A percentile compares a stretch with the other conserved stretches of the same genome.
phyloP scores from a whole-genome alignment of 768 basidiomycete species.

The Leccinum uliginosum region DNA sequence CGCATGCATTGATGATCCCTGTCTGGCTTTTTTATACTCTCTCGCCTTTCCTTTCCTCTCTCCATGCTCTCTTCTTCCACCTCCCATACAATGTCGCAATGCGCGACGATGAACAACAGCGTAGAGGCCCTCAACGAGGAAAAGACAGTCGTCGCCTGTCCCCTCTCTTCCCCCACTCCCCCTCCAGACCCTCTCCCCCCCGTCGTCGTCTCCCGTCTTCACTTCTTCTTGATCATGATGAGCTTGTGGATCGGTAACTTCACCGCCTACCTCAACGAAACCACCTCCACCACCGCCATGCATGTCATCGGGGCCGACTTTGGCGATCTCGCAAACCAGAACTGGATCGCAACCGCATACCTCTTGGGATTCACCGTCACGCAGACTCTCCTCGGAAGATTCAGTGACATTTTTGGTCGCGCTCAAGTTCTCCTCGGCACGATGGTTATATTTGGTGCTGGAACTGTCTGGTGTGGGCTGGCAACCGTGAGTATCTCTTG shows the following conservation, averaged over 20 bases:
- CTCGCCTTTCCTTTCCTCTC: neutral
- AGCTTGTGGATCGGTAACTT: conserved; percentile 34
- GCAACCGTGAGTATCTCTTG: conserved; percentile 23
- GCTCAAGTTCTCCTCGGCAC: conserved; percentile 32
- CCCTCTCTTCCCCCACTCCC: neutral
- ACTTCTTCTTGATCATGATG: conserved; percentile 32
- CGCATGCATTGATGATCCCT: conserved; percentile 16
- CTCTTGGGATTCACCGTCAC: conserved; percentile 35
- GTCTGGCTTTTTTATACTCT: conserved; percentile 15
- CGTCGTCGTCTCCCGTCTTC: conserved; percentile 25
- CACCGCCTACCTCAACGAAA: conserved; percentile 34
- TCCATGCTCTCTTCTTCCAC: conserved; percentile 18
- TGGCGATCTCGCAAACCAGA: conserved; percentile 28
- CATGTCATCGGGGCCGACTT: conserved; percentile 32
- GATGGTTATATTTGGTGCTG: conserved; percentile 32
- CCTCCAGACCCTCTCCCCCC: conserved; percentile 7
- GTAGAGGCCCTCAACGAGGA: conserved; percentile 22
- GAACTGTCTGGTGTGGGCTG: conserved; percentile 32
- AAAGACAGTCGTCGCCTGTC: conserved; percentile 14
- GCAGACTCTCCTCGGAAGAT: conserved; percentile 31
- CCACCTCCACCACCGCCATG: conserved; percentile 34
- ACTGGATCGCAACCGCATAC: conserved; percentile 34
- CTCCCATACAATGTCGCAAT: conserved; percentile 28
- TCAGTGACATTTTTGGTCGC: conserved; percentile 34
- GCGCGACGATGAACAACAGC: conserved; percentile 29